Conservation (phyloP, 345 rosid species). For the Salix suchowensis region DNA sequence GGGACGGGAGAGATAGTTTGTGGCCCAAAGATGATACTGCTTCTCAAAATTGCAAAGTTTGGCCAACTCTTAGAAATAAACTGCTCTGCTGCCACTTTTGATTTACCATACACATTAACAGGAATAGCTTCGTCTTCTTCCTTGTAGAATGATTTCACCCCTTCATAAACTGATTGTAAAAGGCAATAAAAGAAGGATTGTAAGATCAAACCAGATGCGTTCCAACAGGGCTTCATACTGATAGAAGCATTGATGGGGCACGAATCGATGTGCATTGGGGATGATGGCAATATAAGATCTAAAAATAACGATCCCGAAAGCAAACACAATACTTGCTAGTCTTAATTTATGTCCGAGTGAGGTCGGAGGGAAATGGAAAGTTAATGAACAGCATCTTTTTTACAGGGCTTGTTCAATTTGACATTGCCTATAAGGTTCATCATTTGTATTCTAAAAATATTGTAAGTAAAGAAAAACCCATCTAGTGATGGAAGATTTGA, state of each 20-base stretch:
- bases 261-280: neutral
- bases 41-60: constrained; percentile 72
- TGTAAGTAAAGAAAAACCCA: neutral
- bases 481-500: neutral
- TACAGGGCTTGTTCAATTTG: neutral
- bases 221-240: neutral
- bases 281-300: neutral
- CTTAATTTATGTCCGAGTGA: no score
- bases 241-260: neutral
- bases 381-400: neutral
- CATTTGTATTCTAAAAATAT: neutral
- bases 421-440: neutral
- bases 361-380: no score
- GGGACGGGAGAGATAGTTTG: constrained; percentile 81
- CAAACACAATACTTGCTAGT: neutral
- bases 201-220: neutral
- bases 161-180: constrained; percentile 61
- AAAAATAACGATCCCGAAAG: neutral
- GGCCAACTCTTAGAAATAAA: constrained; percentile 53
- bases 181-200: neutral
- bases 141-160: constrained; percentile 81
- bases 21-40: constrained; percentile 85
- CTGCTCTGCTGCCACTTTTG: constrained; percentile 78
- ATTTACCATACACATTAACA: constrained; percentile 79
- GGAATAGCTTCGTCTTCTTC: constrained; percentile 78